Evolutionary conservation across 495 filamentous ascomycete genomes (phyloP).

Genomic region (Xylaria telfairii): DNA sequence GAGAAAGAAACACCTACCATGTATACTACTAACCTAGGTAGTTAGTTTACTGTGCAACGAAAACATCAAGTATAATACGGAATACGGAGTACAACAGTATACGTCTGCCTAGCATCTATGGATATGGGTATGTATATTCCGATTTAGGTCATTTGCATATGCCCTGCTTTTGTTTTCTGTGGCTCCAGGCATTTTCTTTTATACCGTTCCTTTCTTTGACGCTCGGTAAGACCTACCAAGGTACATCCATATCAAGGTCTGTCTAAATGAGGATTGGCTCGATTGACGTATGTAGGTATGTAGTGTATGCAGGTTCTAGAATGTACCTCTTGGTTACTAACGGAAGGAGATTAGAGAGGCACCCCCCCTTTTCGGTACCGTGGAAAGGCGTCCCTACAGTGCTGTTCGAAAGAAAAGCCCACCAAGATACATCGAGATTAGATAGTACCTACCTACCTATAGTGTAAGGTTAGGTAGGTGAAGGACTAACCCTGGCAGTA

Average conservation of each 20-base stretch:
- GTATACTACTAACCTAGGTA: too few species aligned
- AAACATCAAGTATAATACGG: not conserved
- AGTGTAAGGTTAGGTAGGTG: not conserved
- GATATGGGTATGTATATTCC: not conserved
- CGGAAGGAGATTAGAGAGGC: slow-evolving; percentile 5
- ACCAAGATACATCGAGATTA: not conserved
- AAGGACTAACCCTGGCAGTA: not conserved
- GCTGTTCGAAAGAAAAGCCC: not conserved
- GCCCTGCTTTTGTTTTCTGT: not conserved
- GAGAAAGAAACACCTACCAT: not conserved
- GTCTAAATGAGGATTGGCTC: not conserved
- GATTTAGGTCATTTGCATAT: not conserved
- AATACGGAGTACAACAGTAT: not conserved
- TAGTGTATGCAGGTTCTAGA: not conserved
- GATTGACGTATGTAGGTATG: not conserved
- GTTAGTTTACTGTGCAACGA: not conserved
- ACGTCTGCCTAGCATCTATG: not conserved
- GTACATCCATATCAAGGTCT: not conserved
- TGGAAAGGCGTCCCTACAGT: not conserved
- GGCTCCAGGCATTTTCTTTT: not conserved
- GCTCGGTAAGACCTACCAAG: not conserved
- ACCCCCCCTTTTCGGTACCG: not conserved
- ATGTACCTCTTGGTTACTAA: slow-evolving; percentile 2
- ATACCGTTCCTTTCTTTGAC: not conserved
- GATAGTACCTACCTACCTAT: not conserved